Percentiles rank a stretch among this genome's conserved stretches.
phyloP scores from a whole-genome alignment of 2,329 filamentous ascomycete species.

The Talaromyces pinophilus region DNA sequence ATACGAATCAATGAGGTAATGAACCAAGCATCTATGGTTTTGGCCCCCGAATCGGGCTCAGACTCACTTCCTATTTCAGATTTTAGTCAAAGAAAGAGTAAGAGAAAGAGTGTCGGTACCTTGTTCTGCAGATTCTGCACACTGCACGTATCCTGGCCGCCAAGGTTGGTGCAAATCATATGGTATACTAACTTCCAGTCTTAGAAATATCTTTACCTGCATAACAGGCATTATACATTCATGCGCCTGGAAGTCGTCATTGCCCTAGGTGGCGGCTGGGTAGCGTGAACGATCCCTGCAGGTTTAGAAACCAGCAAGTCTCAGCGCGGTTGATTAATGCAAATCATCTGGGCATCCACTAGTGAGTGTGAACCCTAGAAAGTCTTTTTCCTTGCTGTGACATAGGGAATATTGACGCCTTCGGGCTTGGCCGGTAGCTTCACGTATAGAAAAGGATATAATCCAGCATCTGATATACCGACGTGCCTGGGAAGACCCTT shows the following conservation, averaged over 20 bases:
- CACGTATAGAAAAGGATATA: constrained; percentile 4
- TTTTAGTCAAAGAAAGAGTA: not conserved
- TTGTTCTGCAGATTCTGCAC: not conserved
- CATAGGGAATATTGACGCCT: not conserved
- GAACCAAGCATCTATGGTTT: not conserved
- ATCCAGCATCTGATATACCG: not conserved
- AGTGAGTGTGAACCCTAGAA: not conserved
- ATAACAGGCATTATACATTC: not conserved
- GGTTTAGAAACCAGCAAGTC: not conserved
- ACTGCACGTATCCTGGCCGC: not conserved
- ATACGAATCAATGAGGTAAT: constrained; percentile 4
- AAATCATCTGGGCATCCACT: not conserved
- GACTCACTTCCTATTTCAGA: constrained; percentile 10
- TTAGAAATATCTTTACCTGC: not conserved
- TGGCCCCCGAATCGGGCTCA: not conserved
- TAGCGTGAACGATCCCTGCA: not conserved
- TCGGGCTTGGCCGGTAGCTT: constrained; percentile 7
- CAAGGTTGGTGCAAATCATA: not conserved
- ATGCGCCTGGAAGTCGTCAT: not conserved
- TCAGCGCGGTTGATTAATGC: constrained; percentile 2
- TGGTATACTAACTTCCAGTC: not conserved
- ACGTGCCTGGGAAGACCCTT: not conserved
- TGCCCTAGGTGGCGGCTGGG: not conserved
- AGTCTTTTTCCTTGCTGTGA: not conserved
- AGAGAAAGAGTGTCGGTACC: not conserved